Evolutionary conservation across 495 filamentous ascomycete genomes (phyloP).

Genomic region (Penicillium bialowiezense): DNA sequence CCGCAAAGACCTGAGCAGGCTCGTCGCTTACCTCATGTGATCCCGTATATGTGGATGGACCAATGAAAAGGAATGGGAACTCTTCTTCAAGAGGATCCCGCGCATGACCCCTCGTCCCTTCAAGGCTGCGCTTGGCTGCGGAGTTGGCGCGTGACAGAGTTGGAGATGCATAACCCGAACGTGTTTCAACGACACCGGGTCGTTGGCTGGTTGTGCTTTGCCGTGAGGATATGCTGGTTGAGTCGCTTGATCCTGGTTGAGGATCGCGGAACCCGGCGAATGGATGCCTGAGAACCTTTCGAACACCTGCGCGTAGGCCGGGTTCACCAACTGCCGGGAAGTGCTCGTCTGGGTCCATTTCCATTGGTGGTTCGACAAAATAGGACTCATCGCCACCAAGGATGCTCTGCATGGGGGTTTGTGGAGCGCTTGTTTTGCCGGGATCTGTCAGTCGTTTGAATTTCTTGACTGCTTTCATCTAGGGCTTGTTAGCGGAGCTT

Average conservation of each 20-base stretch:
- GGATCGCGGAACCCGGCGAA: constrained; percentile 40
- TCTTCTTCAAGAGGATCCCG: constrained; percentile 61
- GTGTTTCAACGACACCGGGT: constrained; percentile 8
- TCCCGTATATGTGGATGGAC: constrained; percentile 50
- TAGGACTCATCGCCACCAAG: constrained; percentile 42
- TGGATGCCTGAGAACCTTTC: constrained; percentile 46
- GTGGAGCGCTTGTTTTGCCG: constrained; percentile 45
- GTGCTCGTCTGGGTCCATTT: constrained; percentile 49
- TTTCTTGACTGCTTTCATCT: constrained; percentile 90
- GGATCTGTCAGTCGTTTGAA: constrained; percentile 66
- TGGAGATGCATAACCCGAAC: constrained; percentile 11
- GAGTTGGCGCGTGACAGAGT: constrained; percentile 36
- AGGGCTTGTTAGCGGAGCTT: constrained; percentile 13
- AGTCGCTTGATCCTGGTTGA: constrained; percentile 15
- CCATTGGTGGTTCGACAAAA: constrained; percentile 56
- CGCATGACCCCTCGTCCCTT: constrained; percentile 60
- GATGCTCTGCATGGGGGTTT: constrained; percentile 51
- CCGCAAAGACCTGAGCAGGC: constrained; percentile 16
- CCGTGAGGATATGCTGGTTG: constrained; percentile 14
- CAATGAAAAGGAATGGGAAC: constrained; percentile 70
- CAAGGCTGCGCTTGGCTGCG: constrained; percentile 38
- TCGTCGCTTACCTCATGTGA: constrained; percentile 17
- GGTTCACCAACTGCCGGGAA: constrained; percentile 25
- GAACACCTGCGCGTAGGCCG: constrained; percentile 49
- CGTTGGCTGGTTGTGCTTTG: constrained; percentile 18